These are phyloP conservation scores for Pestalotiopsis sp. DNA, from an alignment of 2,329 filamentous ascomycete species.

Conservation along the genomic window DNA sequence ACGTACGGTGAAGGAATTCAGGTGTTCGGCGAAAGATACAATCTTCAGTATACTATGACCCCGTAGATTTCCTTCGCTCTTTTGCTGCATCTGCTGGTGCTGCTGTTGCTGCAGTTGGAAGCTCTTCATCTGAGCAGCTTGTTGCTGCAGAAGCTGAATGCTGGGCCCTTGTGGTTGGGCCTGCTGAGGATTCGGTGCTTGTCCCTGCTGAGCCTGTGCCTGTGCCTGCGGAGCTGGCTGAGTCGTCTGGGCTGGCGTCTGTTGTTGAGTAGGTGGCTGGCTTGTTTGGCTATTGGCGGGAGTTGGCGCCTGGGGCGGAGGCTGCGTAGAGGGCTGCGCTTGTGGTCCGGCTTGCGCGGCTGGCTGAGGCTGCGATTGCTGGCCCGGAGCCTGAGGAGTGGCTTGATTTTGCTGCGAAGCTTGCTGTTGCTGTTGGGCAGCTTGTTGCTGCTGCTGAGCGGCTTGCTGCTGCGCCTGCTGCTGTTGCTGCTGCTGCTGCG, in stretches of 20 bases:
- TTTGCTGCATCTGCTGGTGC: constrained; percentile 42
- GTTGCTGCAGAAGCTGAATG: constrained; percentile 34
- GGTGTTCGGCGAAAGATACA: constrained; percentile 64
- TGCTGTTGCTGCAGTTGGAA: constrained; percentile 38
- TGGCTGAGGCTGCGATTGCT: constrained; percentile 25
- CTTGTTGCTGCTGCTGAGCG: constrained; percentile 24
- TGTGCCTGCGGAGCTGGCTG: constrained; percentile 33
- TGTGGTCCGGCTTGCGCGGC: constrained; percentile 32
- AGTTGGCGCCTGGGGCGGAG: constrained; percentile 31
- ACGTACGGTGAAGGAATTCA: constrained; percentile 60
- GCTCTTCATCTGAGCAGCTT: constrained; percentile 30
- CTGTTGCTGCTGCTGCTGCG: constrained; percentile 22
- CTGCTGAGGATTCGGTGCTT: constrained; percentile 26
- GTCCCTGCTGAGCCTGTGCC: constrained; percentile 27
- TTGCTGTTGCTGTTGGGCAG: constrained; percentile 21
- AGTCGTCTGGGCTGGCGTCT: constrained; percentile 35
- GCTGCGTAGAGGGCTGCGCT: constrained; percentile 30
- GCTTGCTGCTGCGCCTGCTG: constrained; percentile 23
- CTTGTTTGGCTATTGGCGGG: constrained; percentile 32
- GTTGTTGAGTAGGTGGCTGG: constrained; percentile 39
- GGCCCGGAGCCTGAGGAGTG: constrained; percentile 19
- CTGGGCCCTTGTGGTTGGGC: constrained; percentile 11
- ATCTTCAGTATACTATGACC: constrained; percentile 62
- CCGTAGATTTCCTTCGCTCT: constrained; percentile 55
- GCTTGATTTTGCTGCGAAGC: constrained; percentile 26